phyloP scores from a whole-genome alignment of 2,329 filamentous ascomycete genomes.

The Ascomycota sp. region DNA sequence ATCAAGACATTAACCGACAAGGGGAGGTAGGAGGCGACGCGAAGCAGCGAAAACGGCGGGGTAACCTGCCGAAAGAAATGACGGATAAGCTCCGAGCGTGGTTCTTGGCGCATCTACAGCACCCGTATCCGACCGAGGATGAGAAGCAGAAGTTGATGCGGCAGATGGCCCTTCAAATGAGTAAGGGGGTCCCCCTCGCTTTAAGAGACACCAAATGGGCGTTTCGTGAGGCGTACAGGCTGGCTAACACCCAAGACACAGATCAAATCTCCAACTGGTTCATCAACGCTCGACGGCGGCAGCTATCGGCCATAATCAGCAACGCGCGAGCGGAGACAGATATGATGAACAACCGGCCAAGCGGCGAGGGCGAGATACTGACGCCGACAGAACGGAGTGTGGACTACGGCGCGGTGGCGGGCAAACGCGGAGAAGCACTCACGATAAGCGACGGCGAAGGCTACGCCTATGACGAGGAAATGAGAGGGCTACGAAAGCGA shows the following conservation, averaged over 20 bases:
- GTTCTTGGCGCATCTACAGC: slow-evolving; percentile 58
- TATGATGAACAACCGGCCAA: slow-evolving; percentile 17
- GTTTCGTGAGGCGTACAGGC: too few species aligned
- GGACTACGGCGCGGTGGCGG: slow-evolving; percentile 1
- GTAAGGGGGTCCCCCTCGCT: too few species aligned
- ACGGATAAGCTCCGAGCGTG: slow-evolving; percentile 64
- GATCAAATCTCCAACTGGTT: slow-evolving; percentile 66
- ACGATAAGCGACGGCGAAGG: slow-evolving; percentile 27
- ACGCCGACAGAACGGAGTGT: slow-evolving; percentile 15
- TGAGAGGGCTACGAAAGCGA: slow-evolving; percentile 12
- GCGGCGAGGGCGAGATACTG: slow-evolving; percentile 16
- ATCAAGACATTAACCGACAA: slow-evolving; percentile 22
- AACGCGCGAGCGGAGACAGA: slow-evolving; percentile 31
- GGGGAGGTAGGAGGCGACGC: slow-evolving; percentile 21
- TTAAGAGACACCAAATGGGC: too few species aligned
- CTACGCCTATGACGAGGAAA: slow-evolving; percentile 23
- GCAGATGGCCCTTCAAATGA: slow-evolving; percentile 59
- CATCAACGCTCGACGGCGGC: slow-evolving; percentile 53
- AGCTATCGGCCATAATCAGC: slow-evolving; percentile 38
- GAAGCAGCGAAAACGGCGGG: slow-evolving; percentile 44
- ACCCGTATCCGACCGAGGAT: slow-evolving; percentile 75
- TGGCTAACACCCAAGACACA: slow-evolving; percentile 8
- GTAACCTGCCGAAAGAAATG: slow-evolving; percentile 78
- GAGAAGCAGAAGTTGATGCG: slow-evolving; percentile 69
- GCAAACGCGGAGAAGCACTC: slow-evolving; percentile 14